A percentile compares a stretch with the other conserved stretches of the same genome.
Conservation (phyloP, 148 eudicot genomes). For the Cornus suecica region DNA sequence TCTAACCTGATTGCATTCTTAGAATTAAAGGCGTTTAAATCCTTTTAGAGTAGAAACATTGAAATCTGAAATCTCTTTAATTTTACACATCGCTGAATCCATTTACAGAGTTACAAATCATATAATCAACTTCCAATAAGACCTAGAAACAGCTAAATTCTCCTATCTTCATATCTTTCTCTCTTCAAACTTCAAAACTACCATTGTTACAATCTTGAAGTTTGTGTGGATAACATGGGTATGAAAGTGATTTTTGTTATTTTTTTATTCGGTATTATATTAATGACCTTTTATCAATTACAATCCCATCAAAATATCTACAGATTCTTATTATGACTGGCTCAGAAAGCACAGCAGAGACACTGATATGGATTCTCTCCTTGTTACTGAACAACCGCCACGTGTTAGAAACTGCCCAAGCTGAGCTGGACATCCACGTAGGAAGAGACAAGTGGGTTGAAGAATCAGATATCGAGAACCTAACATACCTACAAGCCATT, state of each 20-base stretch:
- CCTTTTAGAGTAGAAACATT: not conserved
- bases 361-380: conserved; percentile 36
- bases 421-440: conserved; percentile 30
- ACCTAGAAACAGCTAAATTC: not conserved
- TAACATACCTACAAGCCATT: conserved; percentile 30
- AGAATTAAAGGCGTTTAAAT: too few relatives aligned
- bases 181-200: not conserved
- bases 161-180: not conserved
- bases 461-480: conserved; percentile 35
- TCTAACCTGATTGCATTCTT: too few relatives aligned
- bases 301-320: not conserved
- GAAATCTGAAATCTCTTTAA: not conserved
- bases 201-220: not conserved
- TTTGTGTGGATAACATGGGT: too few relatives aligned
- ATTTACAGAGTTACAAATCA: too few relatives aligned
- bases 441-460: conserved; percentile 33
- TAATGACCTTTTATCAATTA: not conserved
- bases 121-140: not conserved
- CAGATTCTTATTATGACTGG: conserved; percentile 35
- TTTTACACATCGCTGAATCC: not conserved
- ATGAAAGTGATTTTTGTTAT: too few relatives aligned
- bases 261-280: too few relatives aligned
- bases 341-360: conserved; percentile 29
- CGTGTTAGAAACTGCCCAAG: conserved; percentile 20
- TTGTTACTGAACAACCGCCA: conserved; percentile 28